Evolutionary conservation across 768 basidiomycete genomes (phyloP), one percentile per base, ranked within the genome.

Genomic region (Strobilomyces dryophilus): DNA sequence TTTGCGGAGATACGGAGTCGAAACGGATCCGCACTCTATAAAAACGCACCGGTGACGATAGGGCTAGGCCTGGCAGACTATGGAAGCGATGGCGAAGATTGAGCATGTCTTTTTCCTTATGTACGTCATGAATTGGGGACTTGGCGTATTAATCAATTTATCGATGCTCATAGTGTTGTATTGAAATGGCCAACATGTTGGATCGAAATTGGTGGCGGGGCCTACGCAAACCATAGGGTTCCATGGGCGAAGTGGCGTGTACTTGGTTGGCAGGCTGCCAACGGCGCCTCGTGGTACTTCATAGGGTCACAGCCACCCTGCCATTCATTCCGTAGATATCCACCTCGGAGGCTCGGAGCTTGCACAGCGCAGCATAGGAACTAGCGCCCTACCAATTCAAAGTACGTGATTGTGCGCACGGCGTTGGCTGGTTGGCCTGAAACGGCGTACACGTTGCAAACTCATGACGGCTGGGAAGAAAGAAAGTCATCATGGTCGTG

Each of bases 1-100:
- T 93, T 97, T 65, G 85, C 94, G 8, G 87, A 93, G 69, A 84
- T 98, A 58, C 81, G 87, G 56, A 82, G 84, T 72, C 75, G 82
- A 57, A 85, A 84, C 57, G 85, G 79, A 26, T 35, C 29, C 20
- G 26, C 6, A 4, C 45, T 6, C 4, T 3, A 44, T 20, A 62
- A 65, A 4, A 61, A 70, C 1, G 52, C 58, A 8, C 63, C 53
- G 36, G 53, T 45, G 47, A 65, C 72, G 7, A 66, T 74, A 34
- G 82, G 83, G 2, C 69, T 90, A 15, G 86, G 80, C 7, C 73
- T 93, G 24, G 85, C 70, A 15, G 87, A 80, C 51, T 93, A 93
- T 66, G 91, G 88, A 17, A 92, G 91, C 60, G 90, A 92, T 52
- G 77, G 73, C 1, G 80, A 80, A n/a, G 73, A 78, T 21, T 69